Evolutionary conservation across 768 basidiomycete species (phyloP), one percentile per base, ranked within the genome.

Genomic region (Rhizopogon vinicolor): DNA sequence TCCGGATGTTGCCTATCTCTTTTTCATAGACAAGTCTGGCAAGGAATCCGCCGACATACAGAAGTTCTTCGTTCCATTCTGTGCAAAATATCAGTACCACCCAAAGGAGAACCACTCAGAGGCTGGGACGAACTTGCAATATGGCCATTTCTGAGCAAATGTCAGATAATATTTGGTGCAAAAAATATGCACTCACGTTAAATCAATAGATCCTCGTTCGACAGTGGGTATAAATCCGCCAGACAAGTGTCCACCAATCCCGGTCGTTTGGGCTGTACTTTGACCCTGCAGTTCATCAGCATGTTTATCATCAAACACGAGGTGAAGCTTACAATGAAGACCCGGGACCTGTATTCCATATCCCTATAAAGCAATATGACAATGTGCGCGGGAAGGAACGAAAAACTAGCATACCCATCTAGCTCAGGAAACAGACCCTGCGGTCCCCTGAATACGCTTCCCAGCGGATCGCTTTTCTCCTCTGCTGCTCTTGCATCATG

Each of bases 141-240:
- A 65, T 90, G 85, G 22, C 87, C 84, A 68, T 97, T 93, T 64
- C 91, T 92, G 49, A 42, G 29, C 3, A 37, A 42, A 43, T 50
- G 52, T 5, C 59, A 18, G 6, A 43, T 41, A 22, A 28, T 13
- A 52, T 46, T 9, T 44, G 33, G 29, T 41, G n/a, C 14, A 28
- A 25, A 51, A 45, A 43, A 28, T 39, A 33, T 25, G 40, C 16
- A 54, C 85, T 70, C 65, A 91, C 87, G 91, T 85, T 35, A 95
- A 74, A 71, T 93, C 94, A 53, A 96, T 87, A 0, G 89, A 86
- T 69, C 97, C 93, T 60, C 96, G 82, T 69, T 98, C 96, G 6
- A 98, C 92, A 0, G 96, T 98, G 7, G 93, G 91, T 50, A 98
- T 93, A 66, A 97, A 97, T 6, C 93, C 78, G 8, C 89, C 85